A percentile compares a stretch with the other conserved stretches of the same genome.
phyloP scores from a whole-genome alignment of 139 green algal species.

The Dunaliella sp. region DNA sequence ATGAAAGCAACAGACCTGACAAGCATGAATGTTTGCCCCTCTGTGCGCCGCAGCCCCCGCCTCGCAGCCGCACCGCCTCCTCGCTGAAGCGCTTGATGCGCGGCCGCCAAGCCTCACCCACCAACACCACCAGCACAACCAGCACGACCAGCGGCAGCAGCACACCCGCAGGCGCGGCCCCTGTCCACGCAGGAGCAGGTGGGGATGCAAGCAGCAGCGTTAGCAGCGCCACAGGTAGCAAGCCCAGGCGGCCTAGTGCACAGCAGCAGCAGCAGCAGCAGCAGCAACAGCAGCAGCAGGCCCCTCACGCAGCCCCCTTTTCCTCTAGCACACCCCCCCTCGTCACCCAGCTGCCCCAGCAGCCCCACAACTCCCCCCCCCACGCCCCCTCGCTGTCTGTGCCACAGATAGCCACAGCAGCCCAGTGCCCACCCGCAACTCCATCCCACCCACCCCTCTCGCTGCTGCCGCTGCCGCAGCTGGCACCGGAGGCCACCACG shows the following conservation, averaged over 20 bases:
- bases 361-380: too few relatives aligned
- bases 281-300: not conserved
- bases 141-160: not conserved
- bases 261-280: not conserved
- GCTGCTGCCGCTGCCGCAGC: not conserved
- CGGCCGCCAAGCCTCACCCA: not conserved
- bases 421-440: not conserved
- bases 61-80: not conserved
- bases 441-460: not conserved
- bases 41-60: not conserved
- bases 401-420: not conserved
- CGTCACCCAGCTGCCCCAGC: too few relatives aligned
- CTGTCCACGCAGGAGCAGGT: not conserved
- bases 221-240: not conserved
- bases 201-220: not conserved
- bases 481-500: not conserved
- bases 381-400: not conserved
- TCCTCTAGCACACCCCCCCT: not conserved
- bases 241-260: not conserved
- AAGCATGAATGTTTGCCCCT: too few relatives aligned
- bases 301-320: not conserved
- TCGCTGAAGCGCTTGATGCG: slow-evolving; percentile 8
- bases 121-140: not conserved
- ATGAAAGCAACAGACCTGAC: too few relatives aligned
- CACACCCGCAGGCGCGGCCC: not conserved